These are phyloP conservation scores for Keithomyces neogunnii DNA, from an alignment of 2,329 filamentous ascomycete species.

Conservation along the genomic window DNA sequence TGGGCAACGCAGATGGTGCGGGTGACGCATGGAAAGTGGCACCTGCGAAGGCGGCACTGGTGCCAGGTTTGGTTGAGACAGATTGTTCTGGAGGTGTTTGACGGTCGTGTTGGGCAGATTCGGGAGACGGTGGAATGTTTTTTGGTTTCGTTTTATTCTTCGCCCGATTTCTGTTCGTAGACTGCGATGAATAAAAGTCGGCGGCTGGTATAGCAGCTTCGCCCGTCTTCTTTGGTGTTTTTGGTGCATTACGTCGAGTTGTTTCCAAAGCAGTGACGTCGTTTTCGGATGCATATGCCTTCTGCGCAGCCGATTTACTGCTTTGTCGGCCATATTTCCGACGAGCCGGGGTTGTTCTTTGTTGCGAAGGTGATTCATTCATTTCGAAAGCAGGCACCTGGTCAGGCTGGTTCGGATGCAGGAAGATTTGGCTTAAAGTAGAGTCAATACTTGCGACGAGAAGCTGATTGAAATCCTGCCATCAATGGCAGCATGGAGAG, in stretches of 20 bases:
- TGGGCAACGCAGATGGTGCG: slow-evolving; percentile 78
- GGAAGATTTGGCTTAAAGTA: too few relatives aligned
- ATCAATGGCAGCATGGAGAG: background rate
- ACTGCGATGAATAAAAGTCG: slow-evolving; percentile 15
- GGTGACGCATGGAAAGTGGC: slow-evolving; percentile 94
- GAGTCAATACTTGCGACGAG: background rate
- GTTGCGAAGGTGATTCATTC: slow-evolving; percentile 6
- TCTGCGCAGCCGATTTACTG: slow-evolving; percentile 34
- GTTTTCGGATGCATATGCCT: slow-evolving; percentile 52
- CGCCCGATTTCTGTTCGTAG: slow-evolving; percentile 20
- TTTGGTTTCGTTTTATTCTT: slow-evolving; percentile 16
- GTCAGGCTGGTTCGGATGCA: too few relatives aligned
- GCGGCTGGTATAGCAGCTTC: slow-evolving; percentile 25
- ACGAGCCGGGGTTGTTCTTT: slow-evolving; percentile 23
- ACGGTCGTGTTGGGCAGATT: slow-evolving; percentile 28
- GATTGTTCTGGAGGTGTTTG: slow-evolving; percentile 35
- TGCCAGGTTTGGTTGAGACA: slow-evolving; percentile 33
- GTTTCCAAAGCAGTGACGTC: slow-evolving; percentile 29
- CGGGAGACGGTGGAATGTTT: slow-evolving; percentile 30
- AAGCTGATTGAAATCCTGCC: background rate
- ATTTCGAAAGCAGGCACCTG: background rate
- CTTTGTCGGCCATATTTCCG: slow-evolving; percentile 31
- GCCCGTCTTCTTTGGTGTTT: slow-evolving; percentile 39
- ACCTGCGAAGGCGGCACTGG: slow-evolving; percentile 68
- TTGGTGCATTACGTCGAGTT: slow-evolving; percentile 24